phyloP scores from a whole-genome alignment of 225 moss, liverwort and hornwort genomes.

The Bryum argenteum region DNA sequence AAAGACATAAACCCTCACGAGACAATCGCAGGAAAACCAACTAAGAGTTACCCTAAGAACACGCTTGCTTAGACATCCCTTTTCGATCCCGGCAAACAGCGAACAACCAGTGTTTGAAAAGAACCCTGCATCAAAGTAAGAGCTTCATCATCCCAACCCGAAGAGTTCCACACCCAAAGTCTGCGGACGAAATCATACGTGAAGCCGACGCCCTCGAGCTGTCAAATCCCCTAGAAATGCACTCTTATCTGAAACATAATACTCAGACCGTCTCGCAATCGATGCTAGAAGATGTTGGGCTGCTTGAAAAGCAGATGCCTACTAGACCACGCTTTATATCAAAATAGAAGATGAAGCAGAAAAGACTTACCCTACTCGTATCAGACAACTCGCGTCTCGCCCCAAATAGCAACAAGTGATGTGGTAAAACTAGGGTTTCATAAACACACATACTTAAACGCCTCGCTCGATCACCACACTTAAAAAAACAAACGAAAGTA shows the following conservation, averaged over 20 bases:
- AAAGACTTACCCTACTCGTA: neutral
- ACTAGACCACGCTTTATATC: neutral
- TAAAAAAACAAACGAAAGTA: neutral
- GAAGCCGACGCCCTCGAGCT: too few species aligned
- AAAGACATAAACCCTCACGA: too few species aligned
- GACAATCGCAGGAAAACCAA: neutral
- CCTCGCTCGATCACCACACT: neutral
- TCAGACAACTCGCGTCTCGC: conserved; percentile 1
- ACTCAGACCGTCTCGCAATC: neutral
- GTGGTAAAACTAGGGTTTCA: neutral
- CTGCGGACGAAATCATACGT: too few species aligned
- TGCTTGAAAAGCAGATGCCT: neutral
- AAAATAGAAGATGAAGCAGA: neutral
- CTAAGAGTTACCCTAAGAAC: neutral
- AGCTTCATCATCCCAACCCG: neutral
- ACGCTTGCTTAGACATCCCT: neutral
- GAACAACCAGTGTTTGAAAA: neutral
- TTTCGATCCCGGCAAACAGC: neutral
- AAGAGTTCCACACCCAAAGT: too few species aligned
- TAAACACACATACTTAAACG: neutral
- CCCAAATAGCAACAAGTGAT: neutral
- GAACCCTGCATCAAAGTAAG: neutral
- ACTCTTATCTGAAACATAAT: too few species aligned
- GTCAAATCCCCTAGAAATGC: too few species aligned
- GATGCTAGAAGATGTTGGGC: neutral